Conservation (phyloP, 805 yeast species). For the Alloascoidea hylecoeti region DNA sequence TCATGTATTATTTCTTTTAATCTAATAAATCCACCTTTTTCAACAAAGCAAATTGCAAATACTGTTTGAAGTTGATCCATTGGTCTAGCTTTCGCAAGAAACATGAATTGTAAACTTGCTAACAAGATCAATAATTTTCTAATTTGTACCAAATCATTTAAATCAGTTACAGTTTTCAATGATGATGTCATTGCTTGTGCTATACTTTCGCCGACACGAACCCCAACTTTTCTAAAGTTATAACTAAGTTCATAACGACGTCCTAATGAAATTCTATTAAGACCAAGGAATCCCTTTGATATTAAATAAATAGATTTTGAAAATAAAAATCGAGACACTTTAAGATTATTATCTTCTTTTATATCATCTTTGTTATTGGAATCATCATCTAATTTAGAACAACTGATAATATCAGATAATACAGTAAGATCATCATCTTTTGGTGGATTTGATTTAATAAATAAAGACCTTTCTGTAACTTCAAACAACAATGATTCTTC, state of each 20-base stretch:
- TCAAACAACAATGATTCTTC: not conserved
- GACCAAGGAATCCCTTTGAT: not conserved
- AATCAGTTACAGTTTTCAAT: not conserved
- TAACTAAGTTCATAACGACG: not conserved
- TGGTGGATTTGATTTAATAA: slow-evolving; percentile 2
- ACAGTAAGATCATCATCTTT: slow-evolving; percentile 5
- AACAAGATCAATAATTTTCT: not conserved
- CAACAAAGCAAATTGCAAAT: slow-evolving; percentile 34
- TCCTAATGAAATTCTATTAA: not conserved
- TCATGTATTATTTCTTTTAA: slow-evolving; percentile 14
- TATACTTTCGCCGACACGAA: slow-evolving; percentile 12
- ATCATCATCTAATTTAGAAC: slow-evolving; percentile 2
- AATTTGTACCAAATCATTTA: not conserved
- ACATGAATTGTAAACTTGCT: not conserved
- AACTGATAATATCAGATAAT: slow-evolving; percentile 2
- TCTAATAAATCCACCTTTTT: slow-evolving; percentile 29
- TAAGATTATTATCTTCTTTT: slow-evolving; percentile 8
- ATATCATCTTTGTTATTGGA: slow-evolving; percentile 5
- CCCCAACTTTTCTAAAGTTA: slow-evolving; percentile 10
- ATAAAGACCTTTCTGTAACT: not conserved
- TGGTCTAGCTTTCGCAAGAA: not conserved
- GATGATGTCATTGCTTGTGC: slow-evolving; percentile 8
- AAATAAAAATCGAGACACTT: slow-evolving; percentile 8
- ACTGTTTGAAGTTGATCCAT: slow-evolving; percentile 20
- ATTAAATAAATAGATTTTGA: slow-evolving; percentile 8